Percentiles rank a stretch among this genome's conserved stretches.
phyloP scores from a whole-genome alignment of 768 basidiomycete genomes.

The Amanita pseudoporphyria region DNA sequence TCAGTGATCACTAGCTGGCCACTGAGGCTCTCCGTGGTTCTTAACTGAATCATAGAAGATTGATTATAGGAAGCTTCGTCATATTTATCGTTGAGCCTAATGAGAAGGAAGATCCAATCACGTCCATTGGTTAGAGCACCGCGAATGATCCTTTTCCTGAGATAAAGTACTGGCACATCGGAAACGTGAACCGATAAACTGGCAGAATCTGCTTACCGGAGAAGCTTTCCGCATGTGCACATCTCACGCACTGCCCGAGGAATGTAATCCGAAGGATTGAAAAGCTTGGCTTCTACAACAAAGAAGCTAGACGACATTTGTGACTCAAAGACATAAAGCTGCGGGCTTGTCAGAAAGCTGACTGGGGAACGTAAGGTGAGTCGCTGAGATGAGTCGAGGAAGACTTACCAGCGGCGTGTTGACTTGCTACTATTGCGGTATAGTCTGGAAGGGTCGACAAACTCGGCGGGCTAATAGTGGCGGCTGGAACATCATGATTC shows the following conservation, averaged over 20 bases:
- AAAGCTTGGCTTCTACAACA: constrained; percentile 13
- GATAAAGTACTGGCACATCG: background rate
- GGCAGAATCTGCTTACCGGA: constrained; percentile 7
- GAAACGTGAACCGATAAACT: background rate
- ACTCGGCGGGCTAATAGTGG: constrained; percentile 8
- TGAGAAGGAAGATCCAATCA: no score
- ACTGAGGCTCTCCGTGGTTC: no score
- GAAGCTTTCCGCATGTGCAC: constrained; percentile 12
- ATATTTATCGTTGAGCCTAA: constrained; percentile 11
- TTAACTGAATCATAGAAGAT: constrained; percentile 7
- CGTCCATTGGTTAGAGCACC: constrained; percentile 13
- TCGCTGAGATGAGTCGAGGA: background rate
- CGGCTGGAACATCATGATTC: constrained; percentile 9
- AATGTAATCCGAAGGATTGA: constrained; percentile 6
- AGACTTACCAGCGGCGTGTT: constrained; percentile 8
- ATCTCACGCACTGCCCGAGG: constrained; percentile 13
- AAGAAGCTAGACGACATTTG: constrained; percentile 8
- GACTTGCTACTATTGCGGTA: constrained; percentile 10
- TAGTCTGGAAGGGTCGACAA: constrained; percentile 11
- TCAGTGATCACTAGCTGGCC: no score
- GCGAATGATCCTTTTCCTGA: constrained; percentile 12
- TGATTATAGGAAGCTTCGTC: constrained; percentile 10
- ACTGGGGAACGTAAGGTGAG: background rate
- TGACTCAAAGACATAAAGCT: background rate
- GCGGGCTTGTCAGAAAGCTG: background rate